A percentile compares a stretch with the other conserved stretches of the same genome.
Evolutionary conservation across 2,329 filamentous ascomycete species (phyloP).

Genomic region (Chaetomiaceae sp.): DNA sequence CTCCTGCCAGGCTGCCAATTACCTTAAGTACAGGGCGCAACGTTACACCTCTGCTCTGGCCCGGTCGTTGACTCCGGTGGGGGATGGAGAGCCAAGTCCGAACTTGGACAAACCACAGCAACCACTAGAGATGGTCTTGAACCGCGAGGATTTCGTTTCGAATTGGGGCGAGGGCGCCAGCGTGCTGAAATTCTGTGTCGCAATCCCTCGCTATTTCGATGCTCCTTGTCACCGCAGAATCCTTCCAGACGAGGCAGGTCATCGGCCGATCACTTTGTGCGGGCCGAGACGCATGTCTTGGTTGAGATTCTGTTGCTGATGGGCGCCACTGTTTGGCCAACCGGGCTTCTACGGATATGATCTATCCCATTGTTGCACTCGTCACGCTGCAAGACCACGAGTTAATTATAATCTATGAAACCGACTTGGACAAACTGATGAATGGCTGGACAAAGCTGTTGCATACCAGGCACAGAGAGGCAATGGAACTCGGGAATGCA

Average conservation of each 20-base stretch:
- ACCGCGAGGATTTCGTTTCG: too few species aligned
- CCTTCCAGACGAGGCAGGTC: conserved; percentile 5
- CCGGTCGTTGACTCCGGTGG: background rate
- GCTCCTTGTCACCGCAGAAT: background rate
- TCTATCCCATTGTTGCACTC: too few species aligned
- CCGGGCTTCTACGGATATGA: too few species aligned
- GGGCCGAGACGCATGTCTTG: conserved; percentile 5
- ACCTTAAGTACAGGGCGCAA: background rate
- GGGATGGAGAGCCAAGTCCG: background rate
- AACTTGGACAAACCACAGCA: background rate
- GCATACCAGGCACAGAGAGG: background rate
- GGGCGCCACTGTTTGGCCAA: background rate
- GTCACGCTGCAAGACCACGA: too few species aligned
- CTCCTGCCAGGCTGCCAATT: conserved; percentile 12
- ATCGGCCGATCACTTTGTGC: conserved; percentile 9
- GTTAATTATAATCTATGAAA: too few species aligned
- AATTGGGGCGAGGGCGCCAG: too few species aligned
- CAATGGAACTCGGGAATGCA: background rate
- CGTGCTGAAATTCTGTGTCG: too few species aligned
- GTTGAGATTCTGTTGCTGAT: background rate
- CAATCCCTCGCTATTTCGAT: too few species aligned
- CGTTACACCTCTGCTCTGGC: background rate
- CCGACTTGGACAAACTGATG: too few species aligned
- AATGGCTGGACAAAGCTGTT: background rate
- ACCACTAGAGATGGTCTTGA: background rate